These are phyloP conservation scores for Quercus agrifolia DNA, from an alignment of 306 rosid genomes.

Conservation along the genomic window DNA sequence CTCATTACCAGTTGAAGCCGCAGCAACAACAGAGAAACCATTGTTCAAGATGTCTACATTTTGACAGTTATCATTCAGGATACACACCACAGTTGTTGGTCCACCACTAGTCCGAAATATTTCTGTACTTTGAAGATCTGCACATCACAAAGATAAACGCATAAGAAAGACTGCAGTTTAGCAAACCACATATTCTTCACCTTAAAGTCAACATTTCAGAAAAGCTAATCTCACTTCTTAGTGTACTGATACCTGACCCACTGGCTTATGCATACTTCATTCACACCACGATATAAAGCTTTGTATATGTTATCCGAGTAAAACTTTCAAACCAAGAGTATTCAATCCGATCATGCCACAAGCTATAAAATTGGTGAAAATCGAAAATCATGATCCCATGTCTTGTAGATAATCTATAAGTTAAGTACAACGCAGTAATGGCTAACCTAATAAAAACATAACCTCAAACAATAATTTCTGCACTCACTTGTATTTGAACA, in stretches of 20 bases:
- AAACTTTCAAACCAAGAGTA: neutral
- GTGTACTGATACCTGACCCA: neutral
- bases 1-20: slow-evolving; percentile 80
- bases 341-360: neutral
- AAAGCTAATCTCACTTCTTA: neutral
- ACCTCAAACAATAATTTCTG: neutral
- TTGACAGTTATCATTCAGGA: slow-evolving; percentile 40
- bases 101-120: slow-evolving; percentile 59
- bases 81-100: slow-evolving; percentile 48
- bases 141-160: slow-evolving; percentile 15
- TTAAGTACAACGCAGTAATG: neutral
- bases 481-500: neutral
- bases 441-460: neutral
- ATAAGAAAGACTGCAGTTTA: neutral
- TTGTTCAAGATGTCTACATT: slow-evolving; percentile 43
- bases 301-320: neutral
- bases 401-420: neutral
- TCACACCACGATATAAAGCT: neutral
- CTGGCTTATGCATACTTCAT: neutral
- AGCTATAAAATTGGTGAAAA: neutral
- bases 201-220: neutral
- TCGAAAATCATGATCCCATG: neutral
- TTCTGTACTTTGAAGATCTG: slow-evolving; percentile 82
- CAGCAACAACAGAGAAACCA: slow-evolving; percentile 75
- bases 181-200: neutral